Evolutionary conservation across 2,329 filamentous ascomycete species (phyloP).

Genomic region (Pleoardoris graminearum): DNA sequence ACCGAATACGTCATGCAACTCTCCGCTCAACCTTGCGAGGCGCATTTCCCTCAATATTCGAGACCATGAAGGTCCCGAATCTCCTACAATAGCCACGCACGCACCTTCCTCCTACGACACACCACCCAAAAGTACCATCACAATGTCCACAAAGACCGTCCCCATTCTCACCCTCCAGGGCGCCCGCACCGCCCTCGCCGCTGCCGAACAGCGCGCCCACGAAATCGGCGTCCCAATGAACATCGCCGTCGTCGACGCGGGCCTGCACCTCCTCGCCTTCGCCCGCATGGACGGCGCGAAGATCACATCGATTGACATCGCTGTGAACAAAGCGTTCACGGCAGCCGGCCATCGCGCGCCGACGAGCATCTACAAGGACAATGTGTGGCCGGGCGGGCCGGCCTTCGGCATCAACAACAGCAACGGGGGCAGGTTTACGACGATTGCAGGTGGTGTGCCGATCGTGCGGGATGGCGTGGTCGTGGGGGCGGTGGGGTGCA

Average conservation of each 20-base stretch:
- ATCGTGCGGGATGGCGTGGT: slow-evolving; percentile 53
- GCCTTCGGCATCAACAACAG: slow-evolving; percentile 57
- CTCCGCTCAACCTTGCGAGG: too few species aligned
- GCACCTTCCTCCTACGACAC: too few species aligned
- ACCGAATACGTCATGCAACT: too few species aligned
- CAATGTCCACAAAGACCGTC: slow-evolving; percentile 39
- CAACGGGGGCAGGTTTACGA: slow-evolving; percentile 58
- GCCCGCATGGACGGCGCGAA: slow-evolving; percentile 55
- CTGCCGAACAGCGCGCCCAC: slow-evolving; percentile 42
- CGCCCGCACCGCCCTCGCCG: slow-evolving; percentile 41
- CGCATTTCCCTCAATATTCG: too few species aligned
- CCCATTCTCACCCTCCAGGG: slow-evolving; percentile 43
- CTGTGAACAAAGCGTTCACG: slow-evolving; percentile 65
- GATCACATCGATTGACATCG: slow-evolving; percentile 61
- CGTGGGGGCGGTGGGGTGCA: slow-evolving; percentile 59
- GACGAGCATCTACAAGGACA: slow-evolving; percentile 58
- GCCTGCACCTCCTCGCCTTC: slow-evolving; percentile 53
- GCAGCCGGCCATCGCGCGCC: slow-evolving; percentile 58
- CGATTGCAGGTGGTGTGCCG: slow-evolving; percentile 59
- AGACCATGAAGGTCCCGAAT: too few species aligned
- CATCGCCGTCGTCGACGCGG: slow-evolving; percentile 54
- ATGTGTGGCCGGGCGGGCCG: slow-evolving; percentile 57
- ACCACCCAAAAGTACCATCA: too few species aligned
- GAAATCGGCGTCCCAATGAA: slow-evolving; percentile 51
- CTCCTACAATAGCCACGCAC: too few species aligned